Percentiles rank a stretch among this genome's conserved stretches.
These are phyloP conservation scores for Mesembryanthemum crystallinum DNA, from an alignment of 148 eudicot species.

Conservation along the genomic window DNA sequence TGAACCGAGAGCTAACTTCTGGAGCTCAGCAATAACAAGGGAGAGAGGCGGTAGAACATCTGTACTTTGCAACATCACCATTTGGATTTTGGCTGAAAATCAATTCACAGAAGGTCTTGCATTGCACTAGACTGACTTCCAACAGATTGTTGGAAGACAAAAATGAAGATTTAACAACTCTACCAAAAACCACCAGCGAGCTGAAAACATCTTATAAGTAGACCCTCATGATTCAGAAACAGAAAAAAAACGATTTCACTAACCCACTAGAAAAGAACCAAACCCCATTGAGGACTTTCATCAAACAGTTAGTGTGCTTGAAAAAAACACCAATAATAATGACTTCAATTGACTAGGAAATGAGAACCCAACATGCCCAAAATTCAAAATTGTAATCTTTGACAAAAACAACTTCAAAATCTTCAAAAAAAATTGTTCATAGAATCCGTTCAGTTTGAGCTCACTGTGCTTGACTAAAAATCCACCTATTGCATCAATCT, in stretches of 20 bases:
- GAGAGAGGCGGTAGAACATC: neutral
- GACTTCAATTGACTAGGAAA: too few relatives aligned
- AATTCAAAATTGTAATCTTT: neutral
- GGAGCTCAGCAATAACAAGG: neutral
- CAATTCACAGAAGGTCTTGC: too few relatives aligned
- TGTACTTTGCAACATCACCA: neutral
- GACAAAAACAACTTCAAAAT: neutral
- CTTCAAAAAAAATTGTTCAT: neutral
- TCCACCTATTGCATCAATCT: neutral
- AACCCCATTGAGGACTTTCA: slow-evolving; percentile 14
- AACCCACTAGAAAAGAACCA: neutral
- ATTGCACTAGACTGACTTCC: too few relatives aligned
- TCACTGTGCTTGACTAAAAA: neutral
- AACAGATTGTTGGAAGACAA: neutral
- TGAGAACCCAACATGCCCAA: neutral
- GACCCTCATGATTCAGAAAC: too few relatives aligned
- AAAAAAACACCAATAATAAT: neutral
- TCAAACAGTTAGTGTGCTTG: slow-evolving; percentile 26
- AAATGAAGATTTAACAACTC: neutral
- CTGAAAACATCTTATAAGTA: neutral
- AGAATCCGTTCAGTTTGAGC: neutral
- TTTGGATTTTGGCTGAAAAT: neutral
- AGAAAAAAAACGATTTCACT: neutral
- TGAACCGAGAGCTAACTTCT: neutral
- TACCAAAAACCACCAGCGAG: neutral